phyloP scores from a whole-genome alignment of 352 stramenopile species.

The Phytophthora megakarya region DNA sequence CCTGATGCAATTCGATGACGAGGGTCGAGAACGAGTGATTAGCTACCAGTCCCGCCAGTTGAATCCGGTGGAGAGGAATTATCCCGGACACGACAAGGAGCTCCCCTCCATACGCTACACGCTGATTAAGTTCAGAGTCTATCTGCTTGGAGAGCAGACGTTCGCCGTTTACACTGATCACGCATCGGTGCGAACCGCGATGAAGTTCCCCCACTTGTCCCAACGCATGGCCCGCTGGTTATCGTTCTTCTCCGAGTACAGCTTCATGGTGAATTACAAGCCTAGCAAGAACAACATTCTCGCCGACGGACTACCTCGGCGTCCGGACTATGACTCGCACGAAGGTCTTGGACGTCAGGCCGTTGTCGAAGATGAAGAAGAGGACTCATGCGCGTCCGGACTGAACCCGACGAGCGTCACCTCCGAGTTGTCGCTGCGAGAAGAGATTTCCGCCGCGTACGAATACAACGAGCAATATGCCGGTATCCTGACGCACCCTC shows the following conservation, averaged over 20 bases:
- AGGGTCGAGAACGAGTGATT: neutral
- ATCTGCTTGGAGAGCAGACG: neutral
- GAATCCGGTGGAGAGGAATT: neutral
- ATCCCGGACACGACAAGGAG: neutral
- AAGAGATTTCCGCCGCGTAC: too few relatives aligned
- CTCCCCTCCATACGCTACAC: neutral
- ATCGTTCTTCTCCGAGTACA: conserved; percentile 1
- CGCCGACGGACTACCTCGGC: too few relatives aligned
- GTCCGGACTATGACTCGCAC: too few relatives aligned
- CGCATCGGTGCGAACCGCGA: neutral
- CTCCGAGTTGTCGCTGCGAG: too few relatives aligned
- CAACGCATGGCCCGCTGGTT: conserved; percentile 32
- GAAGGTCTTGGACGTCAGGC: too few relatives aligned
- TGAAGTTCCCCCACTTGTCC: conserved; percentile 7
- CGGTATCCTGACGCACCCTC: too few relatives aligned
- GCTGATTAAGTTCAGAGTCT: neutral
- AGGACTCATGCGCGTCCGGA: too few relatives aligned
- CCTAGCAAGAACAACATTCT: too few relatives aligned
- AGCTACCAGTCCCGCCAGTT: conserved; percentile 3
- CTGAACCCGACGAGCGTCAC: too few relatives aligned
- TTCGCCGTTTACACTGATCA: conserved; percentile 2
- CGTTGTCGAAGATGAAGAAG: too few relatives aligned
- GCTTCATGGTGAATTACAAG: too few relatives aligned
- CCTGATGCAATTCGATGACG: neutral
- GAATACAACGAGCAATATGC: too few relatives aligned